phyloP scores from a whole-genome alignment of 2,329 filamentous ascomycete species.

The Dactylellina sp. region DNA sequence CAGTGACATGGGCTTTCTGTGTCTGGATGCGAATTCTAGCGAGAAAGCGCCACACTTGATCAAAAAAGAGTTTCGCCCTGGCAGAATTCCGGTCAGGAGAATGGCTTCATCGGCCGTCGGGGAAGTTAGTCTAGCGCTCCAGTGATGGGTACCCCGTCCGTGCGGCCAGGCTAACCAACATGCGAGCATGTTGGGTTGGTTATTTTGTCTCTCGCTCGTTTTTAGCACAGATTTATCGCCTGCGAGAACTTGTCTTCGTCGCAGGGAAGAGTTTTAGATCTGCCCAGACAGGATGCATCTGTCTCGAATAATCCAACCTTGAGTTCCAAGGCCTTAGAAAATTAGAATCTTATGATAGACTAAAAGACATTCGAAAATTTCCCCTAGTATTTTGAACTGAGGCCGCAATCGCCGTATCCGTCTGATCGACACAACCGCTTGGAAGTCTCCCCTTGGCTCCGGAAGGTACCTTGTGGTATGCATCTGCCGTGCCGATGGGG shows the following conservation, averaged over 20 bases:
- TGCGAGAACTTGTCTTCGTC: background rate
- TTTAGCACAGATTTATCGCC: conserved; percentile 13
- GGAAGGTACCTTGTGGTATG: conserved; percentile 40
- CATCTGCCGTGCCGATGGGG: conserved; percentile 22
- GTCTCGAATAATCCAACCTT: background rate
- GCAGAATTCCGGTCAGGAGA: conserved; percentile 43
- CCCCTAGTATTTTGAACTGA: conserved; percentile 2
- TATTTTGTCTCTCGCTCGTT: conserved; percentile 38
- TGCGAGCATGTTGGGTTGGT: conserved; percentile 44
- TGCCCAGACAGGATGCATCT: background rate
- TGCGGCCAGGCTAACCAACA: conserved; percentile 28
- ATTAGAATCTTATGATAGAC: background rate
- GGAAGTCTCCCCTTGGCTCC: conserved; percentile 48
- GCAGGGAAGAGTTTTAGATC: background rate
- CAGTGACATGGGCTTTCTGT: background rate
- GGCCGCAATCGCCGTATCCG: conserved; percentile 23
- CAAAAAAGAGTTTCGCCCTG: conserved; percentile 31
- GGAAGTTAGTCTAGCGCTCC: conserved; percentile 18
- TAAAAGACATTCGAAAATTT: background rate
- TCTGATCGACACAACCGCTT: conserved; percentile 42
- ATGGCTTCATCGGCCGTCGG: conserved; percentile 7
- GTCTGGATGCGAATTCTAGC: conserved; percentile 21
- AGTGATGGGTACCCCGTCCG: conserved; percentile 45
- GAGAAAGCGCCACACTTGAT: conserved; percentile 20
- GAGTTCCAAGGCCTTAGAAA: background rate